These are phyloP conservation scores for Leucogyrophana mollusca DNA, from an alignment of 768 basidiomycete genomes.

Conservation along the genomic window DNA sequence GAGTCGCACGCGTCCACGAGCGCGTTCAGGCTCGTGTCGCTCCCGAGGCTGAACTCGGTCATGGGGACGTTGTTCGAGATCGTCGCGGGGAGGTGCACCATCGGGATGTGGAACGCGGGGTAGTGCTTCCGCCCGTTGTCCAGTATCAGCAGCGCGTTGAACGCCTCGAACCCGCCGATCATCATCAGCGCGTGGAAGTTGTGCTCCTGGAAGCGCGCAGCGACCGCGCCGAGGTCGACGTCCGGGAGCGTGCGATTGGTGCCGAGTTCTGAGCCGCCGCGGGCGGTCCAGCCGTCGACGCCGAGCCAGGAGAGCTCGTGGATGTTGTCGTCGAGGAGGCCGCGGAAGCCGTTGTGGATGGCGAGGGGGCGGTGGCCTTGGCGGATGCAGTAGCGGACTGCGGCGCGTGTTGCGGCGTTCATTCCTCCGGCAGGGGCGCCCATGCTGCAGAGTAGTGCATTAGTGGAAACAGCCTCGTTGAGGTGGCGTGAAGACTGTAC, in stretches of 20 bases:
- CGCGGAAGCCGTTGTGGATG: conserved; percentile 94
- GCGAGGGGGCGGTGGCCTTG: conserved; percentile 93
- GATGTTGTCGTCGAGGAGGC: conserved; percentile 87
- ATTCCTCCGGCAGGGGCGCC: conserved; percentile 98
- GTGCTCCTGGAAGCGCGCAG: conserved; percentile 88
- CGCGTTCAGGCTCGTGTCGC: conserved; percentile 97
- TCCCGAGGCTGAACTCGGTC: conserved; percentile 94
- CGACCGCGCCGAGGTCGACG: conserved; percentile 83
- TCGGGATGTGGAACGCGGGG: conserved; percentile 92
- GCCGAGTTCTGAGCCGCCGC: conserved; percentile 96
- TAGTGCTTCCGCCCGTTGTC: conserved; percentile 81
- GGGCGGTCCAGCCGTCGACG: conserved; percentile 94
- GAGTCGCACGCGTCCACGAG: conserved; percentile 97
- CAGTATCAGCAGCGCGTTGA: conserved; percentile 73
- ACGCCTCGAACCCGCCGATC: conserved; percentile 97
- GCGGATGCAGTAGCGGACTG: conserved; percentile 87
- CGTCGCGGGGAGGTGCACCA: conserved; percentile 94
- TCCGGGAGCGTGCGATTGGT: conserved; percentile 91
- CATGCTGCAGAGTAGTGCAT: conserved; percentile 49
- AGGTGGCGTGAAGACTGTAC: conserved; percentile 41
- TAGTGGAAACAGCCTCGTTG: neutral
- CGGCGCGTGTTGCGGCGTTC: conserved; percentile 96
- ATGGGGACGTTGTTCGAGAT: conserved; percentile 98
- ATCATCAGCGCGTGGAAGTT: conserved; percentile 76
- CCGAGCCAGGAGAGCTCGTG: conserved; percentile 91